Evolutionary conservation across 2,329 filamentous ascomycete species (phyloP), one percentile per base, ranked within the genome.

Genomic region (Penicillium verrucosum): DNA sequence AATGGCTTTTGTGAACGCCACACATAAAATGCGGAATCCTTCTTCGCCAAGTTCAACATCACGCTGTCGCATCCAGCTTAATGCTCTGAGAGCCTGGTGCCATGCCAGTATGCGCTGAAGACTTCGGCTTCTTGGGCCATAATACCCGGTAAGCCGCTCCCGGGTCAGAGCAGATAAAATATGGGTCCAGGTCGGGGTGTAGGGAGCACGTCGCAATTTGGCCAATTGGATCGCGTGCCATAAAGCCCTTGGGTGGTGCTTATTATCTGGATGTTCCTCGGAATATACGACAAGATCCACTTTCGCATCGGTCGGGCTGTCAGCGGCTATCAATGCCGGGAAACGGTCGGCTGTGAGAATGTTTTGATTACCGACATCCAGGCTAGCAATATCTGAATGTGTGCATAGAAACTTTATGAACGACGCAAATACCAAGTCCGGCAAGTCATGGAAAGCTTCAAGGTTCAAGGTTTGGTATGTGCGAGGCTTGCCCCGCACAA

Each of bases 361-460:
- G 16, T 63, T 57, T 37, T 60, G 47, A 18, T 59, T 54, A 29
- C 48, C 49, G 21, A 52, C 25, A 18, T 57, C 54, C 45, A 55
- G 32, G 25, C 56, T 29, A 46, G 64, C 44, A 21, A 63, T 53
- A 36, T 54, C 50, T 4, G 68, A 67, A 59, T 71, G 69, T 7
- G 64, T 66, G 57, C 75, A 77, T 16, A 80, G 62, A 36, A 80
- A 74, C 18, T 61, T 50, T 46, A 81, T 73, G 57, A 79, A 79
- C 16, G 78, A 72, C n/a, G 73, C 66, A 57, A 82, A 76, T 1
- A 81, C 56, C 42, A 65, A 54, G 18, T 71, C 55, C 1, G 76
- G 71, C 37, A 75, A 62, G 29, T 60, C 55, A 30, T 65, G 59
- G 23, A 78, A 65, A 21, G 51, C 58, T 23, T 61, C 60, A 4